Base-by-base conservation (phyloP, 2,329 filamentous ascomycete species). In the Fusarium coicis region DNA sequence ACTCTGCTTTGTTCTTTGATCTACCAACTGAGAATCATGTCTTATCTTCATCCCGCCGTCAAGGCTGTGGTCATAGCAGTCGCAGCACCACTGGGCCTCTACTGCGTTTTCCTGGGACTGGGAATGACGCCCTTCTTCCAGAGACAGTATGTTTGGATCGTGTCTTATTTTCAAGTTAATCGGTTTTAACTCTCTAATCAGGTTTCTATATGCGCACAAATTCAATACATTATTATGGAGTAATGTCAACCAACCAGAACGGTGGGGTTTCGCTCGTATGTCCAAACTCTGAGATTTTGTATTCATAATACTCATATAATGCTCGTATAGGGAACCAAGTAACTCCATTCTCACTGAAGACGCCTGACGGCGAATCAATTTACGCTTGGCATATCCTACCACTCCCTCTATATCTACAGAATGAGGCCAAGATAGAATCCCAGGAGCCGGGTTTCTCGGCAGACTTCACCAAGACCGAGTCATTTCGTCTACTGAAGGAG, bases 351-450 rank as follows among this genome's bases (percentile, higher is more conserved):
- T 90, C 89, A 53, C 83, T 98, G 42, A 84, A 83, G 8, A 96
- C 94, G 0, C 85, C 90, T 3, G 95, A 98, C 80, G 90, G 91
- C 43, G 92, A 95, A 81, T 90, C 85, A 5, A 84, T 98, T 23
- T 97, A 96, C 79, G 93, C 93, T 32, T 98, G 96, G 96, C 96
- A 98, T 79, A 88, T 98, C 61, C 84, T 98, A 54, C 96, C 96
- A 0, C 83, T 97, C 11, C 90, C 92, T 57, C 84, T 94, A 1
- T 97, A 97, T 80, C 85, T 90, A 11, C 86, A 92, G 73, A 88
- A 97, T 76, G 93, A 97, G 77, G 83, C 86, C 28, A 83, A 84
- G 19, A 84, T 97, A 18, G 83, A 88, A 43, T 80, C 83, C 10
- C 87, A 90, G 73, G 81, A 83, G 10, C 80, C 83, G 4, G 88